Percentiles rank a stretch among this genome's conserved stretches.
Evolutionary conservation across 106 monocot species (phyloP).

Genomic region (Xerophyta viscosa): DNA sequence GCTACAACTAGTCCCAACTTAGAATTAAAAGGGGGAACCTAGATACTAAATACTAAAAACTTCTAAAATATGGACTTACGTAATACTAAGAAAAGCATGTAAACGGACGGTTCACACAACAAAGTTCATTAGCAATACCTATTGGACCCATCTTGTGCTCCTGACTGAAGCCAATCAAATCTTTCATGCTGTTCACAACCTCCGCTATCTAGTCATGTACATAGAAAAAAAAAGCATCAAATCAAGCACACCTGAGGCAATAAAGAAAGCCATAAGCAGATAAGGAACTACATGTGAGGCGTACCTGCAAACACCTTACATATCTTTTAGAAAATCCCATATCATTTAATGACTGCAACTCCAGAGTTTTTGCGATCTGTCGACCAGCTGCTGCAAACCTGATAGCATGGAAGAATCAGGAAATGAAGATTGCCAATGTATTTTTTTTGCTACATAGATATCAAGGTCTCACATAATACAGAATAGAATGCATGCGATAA

Average conservation of each 20-base stretch:
- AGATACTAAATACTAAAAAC: too few species aligned
- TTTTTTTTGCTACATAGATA: not conserved
- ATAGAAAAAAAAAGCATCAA: not conserved
- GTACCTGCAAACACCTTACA: constrained; percentile 91
- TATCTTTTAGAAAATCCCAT: constrained; percentile 95
- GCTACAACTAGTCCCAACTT: too few species aligned
- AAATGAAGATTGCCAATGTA: not conserved
- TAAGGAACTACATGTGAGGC: not conserved
- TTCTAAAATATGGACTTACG: too few species aligned
- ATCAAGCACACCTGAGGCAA: not conserved
- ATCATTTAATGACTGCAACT: constrained; percentile 76
- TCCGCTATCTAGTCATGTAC: constrained; percentile 67
- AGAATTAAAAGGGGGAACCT: too few species aligned
- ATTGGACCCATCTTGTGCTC: constrained; percentile 76
- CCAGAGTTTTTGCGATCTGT: constrained; percentile 71
- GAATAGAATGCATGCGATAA: too few species aligned
- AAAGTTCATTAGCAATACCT: constrained; percentile 37
- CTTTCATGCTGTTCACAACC: constrained; percentile 96
- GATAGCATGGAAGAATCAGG: not conserved
- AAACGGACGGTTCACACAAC: not conserved
- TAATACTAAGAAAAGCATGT: too few species aligned
- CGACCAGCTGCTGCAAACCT: constrained; percentile 79
- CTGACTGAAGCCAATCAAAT: constrained; percentile 78
- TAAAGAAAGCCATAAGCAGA: constrained; percentile 1
- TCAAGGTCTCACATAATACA: not conserved